These are phyloP conservation scores for Aspergillus saccharolyticus DNA, from an alignment of 495 filamentous ascomycete genomes.

Conservation along the genomic window DNA sequence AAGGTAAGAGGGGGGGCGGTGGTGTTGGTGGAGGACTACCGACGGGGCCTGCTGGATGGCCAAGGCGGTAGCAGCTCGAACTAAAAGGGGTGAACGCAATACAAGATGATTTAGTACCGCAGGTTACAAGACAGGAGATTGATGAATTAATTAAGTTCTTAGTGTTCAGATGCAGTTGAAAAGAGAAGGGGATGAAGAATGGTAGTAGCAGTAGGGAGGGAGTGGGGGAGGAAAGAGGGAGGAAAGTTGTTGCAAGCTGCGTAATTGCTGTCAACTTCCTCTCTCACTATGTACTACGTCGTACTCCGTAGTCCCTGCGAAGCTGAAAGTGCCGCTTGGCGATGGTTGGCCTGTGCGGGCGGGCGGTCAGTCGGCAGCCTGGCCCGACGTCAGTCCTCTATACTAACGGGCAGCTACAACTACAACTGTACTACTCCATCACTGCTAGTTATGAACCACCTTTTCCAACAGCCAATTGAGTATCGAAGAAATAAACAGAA, in stretches of 20 bases:
- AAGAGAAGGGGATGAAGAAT: background rate
- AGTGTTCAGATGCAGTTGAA: background rate
- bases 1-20: too few species aligned
- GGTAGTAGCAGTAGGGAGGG: background rate
- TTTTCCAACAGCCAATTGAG: too few species aligned
- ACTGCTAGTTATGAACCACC: too few species aligned
- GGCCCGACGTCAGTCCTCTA: background rate
- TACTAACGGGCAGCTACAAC: too few species aligned
- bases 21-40: slow-evolving; percentile 23
- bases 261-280: slow-evolving; percentile 3
- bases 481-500: too few species aligned
- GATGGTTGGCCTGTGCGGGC: background rate
- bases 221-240: background rate
- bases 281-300: background rate
- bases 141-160: too few species aligned
- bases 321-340: background rate
- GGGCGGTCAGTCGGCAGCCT: background rate
- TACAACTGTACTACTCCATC: too few species aligned
- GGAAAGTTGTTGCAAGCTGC: slow-evolving; percentile 2
- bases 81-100: slow-evolving; percentile 7
- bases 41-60: slow-evolving; percentile 29
- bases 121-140: background rate
- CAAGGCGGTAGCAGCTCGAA: slow-evolving; percentile 22
- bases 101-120: slow-evolving; percentile 1
- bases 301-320: background rate